Evolutionary conservation across 2,329 filamentous ascomycete species (phyloP).

Genomic region (Pestalotiopsis sp.): DNA sequence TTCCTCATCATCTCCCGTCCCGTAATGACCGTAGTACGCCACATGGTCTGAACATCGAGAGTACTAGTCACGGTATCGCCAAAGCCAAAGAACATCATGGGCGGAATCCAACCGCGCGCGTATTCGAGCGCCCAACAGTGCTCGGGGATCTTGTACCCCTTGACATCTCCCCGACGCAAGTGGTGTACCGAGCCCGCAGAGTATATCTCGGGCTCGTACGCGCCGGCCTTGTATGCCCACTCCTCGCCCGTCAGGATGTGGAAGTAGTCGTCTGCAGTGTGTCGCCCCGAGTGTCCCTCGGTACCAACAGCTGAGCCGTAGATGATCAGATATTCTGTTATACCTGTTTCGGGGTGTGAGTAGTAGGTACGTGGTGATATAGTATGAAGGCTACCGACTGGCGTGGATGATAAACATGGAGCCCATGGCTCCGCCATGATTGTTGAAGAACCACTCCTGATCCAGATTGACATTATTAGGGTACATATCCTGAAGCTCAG

Average conservation of each 20-base stretch:
- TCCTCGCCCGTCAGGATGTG: conserved; percentile 82
- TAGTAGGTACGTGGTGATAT: not conserved
- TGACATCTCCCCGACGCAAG: conserved; percentile 69
- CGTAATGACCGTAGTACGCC: conserved; percentile 74
- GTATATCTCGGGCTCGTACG: conserved; percentile 71
- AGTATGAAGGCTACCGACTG: conserved; percentile 52
- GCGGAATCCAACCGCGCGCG: conserved; percentile 86
- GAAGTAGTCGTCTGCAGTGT: conserved; percentile 95
- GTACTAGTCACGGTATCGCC: conserved; percentile 81
- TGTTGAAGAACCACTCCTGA: conserved; percentile 91
- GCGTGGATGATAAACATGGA: conserved; percentile 90
- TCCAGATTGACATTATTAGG: conserved; percentile 64
- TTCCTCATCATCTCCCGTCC: conserved; percentile 77
- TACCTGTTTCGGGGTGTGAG: conserved; percentile 42
- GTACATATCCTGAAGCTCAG: conserved; percentile 61
- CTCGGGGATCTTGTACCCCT: conserved; percentile 82
- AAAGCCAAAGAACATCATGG: conserved; percentile 89
- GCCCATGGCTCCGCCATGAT: conserved; percentile 88
- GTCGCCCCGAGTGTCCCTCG: conserved; percentile 84
- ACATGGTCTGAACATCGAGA: conserved; percentile 82
- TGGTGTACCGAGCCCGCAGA: conserved; percentile 71
- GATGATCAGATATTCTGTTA: conserved; percentile 90
- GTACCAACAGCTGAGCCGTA: conserved; percentile 84
- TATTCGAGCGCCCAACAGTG: conserved; percentile 82
- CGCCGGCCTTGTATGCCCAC: conserved; percentile 71